Evolutionary conservation across 106 monocot genomes (phyloP).

Genomic region (Dendrobium nobile): DNA sequence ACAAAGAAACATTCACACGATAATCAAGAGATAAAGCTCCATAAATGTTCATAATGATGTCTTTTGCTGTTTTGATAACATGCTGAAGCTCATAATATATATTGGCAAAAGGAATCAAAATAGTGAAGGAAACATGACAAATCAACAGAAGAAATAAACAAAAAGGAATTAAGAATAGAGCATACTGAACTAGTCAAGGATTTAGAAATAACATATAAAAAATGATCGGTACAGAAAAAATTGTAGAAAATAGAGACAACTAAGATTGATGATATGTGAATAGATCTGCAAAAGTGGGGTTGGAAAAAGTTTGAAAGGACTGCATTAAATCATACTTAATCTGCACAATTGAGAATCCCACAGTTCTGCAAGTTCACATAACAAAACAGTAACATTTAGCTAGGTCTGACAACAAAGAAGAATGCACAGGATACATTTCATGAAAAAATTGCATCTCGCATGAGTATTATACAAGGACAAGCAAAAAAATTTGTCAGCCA

Average conservation of each 20-base stretch:
- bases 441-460: background rate
- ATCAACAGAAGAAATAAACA: background rate
- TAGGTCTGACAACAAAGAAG: background rate
- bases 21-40: constrained; percentile 1
- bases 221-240: background rate
- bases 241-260: background rate
- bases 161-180: background rate
- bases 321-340: background rate
- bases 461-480: background rate
- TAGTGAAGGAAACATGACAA: background rate
- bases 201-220: background rate
- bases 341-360: constrained; percentile 5
- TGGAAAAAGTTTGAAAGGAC: background rate
- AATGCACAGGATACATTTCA: background rate
- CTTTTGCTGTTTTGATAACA: background rate
- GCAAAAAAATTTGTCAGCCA: background rate
- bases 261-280: background rate
- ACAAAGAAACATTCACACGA: background rate
- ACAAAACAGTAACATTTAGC: constrained; percentile 1
- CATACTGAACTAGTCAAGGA: background rate
- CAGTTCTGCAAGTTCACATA: constrained; percentile 7
- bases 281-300: background rate
- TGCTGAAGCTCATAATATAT: background rate
- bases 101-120: background rate
- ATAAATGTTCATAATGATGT: background rate